Evolutionary conservation across 768 basidiomycete genomes (phyloP), one percentile per base, ranked within the genome.

Genomic region (Boletus tylopilopsis): DNA sequence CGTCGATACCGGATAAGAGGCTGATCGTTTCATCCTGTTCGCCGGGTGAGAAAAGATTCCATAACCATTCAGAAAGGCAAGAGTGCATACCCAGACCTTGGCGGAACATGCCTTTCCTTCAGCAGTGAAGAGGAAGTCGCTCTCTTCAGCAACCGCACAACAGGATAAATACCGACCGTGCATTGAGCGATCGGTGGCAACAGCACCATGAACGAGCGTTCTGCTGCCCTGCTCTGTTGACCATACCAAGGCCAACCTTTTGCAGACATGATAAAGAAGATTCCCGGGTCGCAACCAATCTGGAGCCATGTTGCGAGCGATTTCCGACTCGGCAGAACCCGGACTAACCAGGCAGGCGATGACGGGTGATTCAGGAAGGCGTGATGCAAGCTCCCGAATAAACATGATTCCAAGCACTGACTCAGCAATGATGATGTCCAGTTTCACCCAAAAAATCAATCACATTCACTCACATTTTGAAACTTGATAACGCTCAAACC

Each of bases 351-450:
- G 35, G 33, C 58, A 63, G 24, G 59, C 51, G 6, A 70, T 46
- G 11, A 73, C 36, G 3, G 53, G 49, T 4, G 54, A 10, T 7
- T 47, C 27, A 5, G 60, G 54, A 18, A 71, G 64, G 36, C 64
- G 65, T 2, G 51, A 56, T 1, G 56, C 56, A 13, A 74, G 59
- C 40, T 68, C 67, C 18, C 64, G 67, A 23, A 62, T 40, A 36
- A 74, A 70, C 23, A 70, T 54, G n/a, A 71, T 19, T 11, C 62
- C 55, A 6, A 73, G 46, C 2, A 69, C 67, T 73, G 27, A n/a
- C n/a, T n/a, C n/a, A n/a, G 23, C 32, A 19, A 25, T 5, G 7
- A 29, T 6, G 3, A 12, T 0, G 6, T 18, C 60, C 46, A 58
- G 30, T 15, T 27, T 40, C 9, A 15, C 13, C 18, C 29, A 11